Evolutionary conservation across 768 basidiomycete genomes (phyloP).

Genomic region (Lactarius trivialis): DNA sequence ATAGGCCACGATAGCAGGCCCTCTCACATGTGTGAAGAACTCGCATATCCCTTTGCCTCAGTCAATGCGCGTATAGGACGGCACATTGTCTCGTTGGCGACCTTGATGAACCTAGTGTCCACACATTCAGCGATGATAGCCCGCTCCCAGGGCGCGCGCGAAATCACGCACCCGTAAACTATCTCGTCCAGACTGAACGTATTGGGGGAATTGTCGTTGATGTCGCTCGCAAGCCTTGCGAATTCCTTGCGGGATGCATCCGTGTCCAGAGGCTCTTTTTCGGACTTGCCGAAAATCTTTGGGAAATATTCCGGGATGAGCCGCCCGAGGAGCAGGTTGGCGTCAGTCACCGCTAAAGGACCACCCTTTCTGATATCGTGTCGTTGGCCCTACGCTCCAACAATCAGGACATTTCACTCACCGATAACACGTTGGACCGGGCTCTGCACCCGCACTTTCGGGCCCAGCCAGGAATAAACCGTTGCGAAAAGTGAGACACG

Average conservation of each 20-base stretch:
- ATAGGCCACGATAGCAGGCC: background rate
- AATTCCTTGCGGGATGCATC: constrained; percentile 65
- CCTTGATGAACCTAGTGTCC: constrained; percentile 76
- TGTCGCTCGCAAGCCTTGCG: constrained; percentile 57
- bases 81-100: constrained; percentile 96
- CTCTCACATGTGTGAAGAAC: constrained; percentile 60
- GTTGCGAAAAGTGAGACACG: constrained; percentile 81
- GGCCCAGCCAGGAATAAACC: constrained; percentile 90
- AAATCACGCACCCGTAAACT: constrained; percentile 67
- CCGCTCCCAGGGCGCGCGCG: background rate
- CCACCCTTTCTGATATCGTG: constrained; percentile 66
- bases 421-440: constrained; percentile 90
- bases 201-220: constrained; percentile 50
- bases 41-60: constrained; percentile 82
- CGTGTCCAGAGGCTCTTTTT: constrained; percentile 76
- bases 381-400: background rate
- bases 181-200: constrained; percentile 73
- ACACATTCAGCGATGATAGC: background rate
- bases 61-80: constrained; percentile 88
- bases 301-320: constrained; percentile 89
- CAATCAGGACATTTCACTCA: constrained; percentile 29
- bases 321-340: constrained; percentile 84
- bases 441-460: constrained; percentile 88
- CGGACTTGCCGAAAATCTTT: constrained; percentile 87
- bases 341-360: constrained; percentile 87